Percentiles rank a stretch among this genome's conserved stretches.
Evolutionary conservation across 78 protist species (phyloP).

Genomic region (Speleostelium caveatum): DNA sequence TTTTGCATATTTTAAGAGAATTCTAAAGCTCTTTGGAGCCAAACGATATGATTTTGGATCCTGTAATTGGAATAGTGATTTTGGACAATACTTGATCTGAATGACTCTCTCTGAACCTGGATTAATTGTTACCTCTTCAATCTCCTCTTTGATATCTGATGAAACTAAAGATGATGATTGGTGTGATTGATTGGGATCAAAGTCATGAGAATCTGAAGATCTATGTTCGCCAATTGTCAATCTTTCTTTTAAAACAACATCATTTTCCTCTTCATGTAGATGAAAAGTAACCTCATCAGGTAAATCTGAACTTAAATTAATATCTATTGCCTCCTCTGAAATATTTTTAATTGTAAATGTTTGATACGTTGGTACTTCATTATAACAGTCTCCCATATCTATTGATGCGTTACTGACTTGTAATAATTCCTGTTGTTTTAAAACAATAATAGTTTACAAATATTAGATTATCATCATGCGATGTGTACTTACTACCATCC

Average conservation of each 20-base stretch:
- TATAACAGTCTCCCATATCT: constrained; percentile 86
- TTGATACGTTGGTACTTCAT: constrained; percentile 9
- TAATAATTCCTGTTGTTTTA: constrained; percentile 66
- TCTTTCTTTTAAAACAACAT: background rate
- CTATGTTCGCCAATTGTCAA: constrained; percentile 48
- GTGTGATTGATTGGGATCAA: background rate
- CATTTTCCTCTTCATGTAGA: constrained; percentile 50
- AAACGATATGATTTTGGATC: constrained; percentile 9
- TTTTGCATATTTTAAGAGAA: constrained; percentile 42
- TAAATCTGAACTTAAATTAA: constrained; percentile 45
- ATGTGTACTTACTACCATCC: background rate
- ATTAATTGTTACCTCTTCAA: constrained; percentile 59
- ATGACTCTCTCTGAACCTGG: constrained; percentile 74
- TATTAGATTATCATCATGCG: background rate
- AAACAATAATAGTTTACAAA: background rate
- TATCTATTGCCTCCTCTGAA: constrained; percentile 73
- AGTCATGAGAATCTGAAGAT: background rate
- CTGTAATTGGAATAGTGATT: constrained; percentile 9
- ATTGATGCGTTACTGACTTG: constrained; percentile 47
- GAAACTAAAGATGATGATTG: background rate
- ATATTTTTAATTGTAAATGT: constrained; percentile 73
- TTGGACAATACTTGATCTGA: constrained; percentile 31
- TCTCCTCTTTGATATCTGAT: background rate
- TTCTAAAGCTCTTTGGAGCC: constrained; percentile 32
- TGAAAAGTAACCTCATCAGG: constrained; percentile 32